A percentile compares a stretch with the other conserved stretches of the same genome.
These are phyloP conservation scores for Leccinum griseonigrum DNA, from an alignment of 1,284 basidiomycete genomes.

Conservation along the genomic window DNA sequence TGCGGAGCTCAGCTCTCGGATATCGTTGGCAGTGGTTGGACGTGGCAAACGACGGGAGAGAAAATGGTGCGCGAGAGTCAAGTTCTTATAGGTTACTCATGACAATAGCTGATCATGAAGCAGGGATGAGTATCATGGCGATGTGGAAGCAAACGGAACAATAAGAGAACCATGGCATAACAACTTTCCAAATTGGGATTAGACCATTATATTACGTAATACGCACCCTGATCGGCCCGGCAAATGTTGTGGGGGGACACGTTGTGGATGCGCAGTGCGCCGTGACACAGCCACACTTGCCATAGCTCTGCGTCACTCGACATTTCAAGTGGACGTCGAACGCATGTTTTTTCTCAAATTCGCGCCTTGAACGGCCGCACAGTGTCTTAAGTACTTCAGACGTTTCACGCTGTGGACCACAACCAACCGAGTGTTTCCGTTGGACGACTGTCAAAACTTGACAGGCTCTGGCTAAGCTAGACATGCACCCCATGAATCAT, in stretches of 20 bases:
- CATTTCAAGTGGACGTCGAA: neutral
- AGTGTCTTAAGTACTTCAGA: neutral
- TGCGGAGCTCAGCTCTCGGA: constrained; percentile 19
- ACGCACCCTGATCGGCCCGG: neutral
- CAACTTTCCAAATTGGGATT: constrained; percentile 14
- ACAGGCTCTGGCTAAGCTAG: neutral
- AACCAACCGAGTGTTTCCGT: neutral
- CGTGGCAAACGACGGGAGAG: constrained; percentile 5
- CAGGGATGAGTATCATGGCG: neutral
- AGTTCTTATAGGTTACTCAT: constrained; percentile 14
- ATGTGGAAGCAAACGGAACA: constrained; percentile 7
- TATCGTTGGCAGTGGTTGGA: constrained; percentile 12
- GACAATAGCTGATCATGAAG: constrained; percentile 17
- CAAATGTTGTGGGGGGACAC: neutral
- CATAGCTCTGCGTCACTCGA: neutral
- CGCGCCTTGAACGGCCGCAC: neutral
- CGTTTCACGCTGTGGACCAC: neutral
- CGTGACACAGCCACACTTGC: constrained; percentile 20
- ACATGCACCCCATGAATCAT: constrained; percentile 16
- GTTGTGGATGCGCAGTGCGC: neutral
- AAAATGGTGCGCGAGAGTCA: neutral
- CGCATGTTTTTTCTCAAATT: constrained; percentile 12
- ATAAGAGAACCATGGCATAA: constrained; percentile 15
- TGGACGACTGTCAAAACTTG: neutral
- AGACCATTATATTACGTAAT: constrained; percentile 2